These are phyloP conservation scores for Cladophialophora immunda DNA, from an alignment of 2,329 filamentous ascomycete genomes.

Conservation along the genomic window DNA sequence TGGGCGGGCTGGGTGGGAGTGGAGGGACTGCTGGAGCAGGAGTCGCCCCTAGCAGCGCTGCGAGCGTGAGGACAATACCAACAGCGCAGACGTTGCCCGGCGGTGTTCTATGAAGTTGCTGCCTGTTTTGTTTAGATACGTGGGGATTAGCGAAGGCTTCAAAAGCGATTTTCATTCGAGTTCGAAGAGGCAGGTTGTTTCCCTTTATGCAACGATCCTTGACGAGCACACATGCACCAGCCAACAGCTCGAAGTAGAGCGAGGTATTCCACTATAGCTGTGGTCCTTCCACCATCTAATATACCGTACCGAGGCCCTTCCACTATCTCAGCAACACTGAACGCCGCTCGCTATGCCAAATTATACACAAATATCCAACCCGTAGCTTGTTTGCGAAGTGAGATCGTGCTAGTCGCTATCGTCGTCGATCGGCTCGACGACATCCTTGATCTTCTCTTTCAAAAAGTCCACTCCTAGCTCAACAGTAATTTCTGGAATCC, in stretches of 20 bases:
- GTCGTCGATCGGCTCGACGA: constrained; percentile 58
- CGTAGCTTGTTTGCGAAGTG: neutral
- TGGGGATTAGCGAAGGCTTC: neutral
- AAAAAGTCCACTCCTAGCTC: constrained; percentile 61
- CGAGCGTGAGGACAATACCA: constrained; percentile 29
- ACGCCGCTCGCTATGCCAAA: constrained; percentile 13
- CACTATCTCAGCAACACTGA: neutral
- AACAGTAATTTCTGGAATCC: constrained; percentile 59
- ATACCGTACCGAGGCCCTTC: neutral
- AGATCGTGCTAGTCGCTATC: constrained; percentile 29
- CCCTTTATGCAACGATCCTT: neutral
- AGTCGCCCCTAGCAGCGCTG: constrained; percentile 12
- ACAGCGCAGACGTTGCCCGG: constrained; percentile 31
- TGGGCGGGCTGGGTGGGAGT: constrained; percentile 18
- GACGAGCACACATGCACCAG: neutral
- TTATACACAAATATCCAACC: constrained; percentile 2
- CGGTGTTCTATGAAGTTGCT: constrained; percentile 32
- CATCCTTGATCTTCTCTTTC: constrained; percentile 60
- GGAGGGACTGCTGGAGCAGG: constrained; percentile 13
- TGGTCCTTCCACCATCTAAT: neutral
- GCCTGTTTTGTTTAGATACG: neutral
- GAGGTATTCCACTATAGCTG: neutral
- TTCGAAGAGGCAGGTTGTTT: neutral
- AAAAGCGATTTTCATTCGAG: neutral
- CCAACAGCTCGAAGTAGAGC: neutral